phyloP scores from a whole-genome alignment of 257 asterid species.

The Lavandula angustifolia region DNA sequence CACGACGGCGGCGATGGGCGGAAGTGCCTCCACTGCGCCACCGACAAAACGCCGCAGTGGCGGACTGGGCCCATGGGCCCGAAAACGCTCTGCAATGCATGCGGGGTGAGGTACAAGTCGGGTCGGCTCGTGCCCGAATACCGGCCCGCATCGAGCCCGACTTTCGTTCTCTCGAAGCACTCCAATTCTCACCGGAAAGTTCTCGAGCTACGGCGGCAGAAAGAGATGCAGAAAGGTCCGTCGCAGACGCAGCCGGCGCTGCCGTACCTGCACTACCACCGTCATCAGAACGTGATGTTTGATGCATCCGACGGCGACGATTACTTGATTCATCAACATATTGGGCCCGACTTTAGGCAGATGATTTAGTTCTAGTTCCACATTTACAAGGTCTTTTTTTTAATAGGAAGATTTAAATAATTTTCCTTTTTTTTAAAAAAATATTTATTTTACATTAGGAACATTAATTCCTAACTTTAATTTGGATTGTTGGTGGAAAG shows the following conservation, averaged over 20 bases:
- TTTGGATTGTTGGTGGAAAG: conserved; percentile 16
- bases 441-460: conserved; percentile 30
- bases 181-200: conserved; percentile 90
- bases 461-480: conserved; percentile 43
- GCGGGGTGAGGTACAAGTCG: conserved; percentile 87
- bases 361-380: conserved; percentile 42
- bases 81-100: conserved; percentile 84
- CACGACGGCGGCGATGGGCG: conserved; percentile 41
- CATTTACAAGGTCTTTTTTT: background rate
- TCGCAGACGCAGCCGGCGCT: conserved; percentile 39
- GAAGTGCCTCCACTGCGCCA: conserved; percentile 84
- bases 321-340: conserved; percentile 80
- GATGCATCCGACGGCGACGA: conserved; percentile 66
- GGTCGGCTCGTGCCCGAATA: conserved; percentile 90
- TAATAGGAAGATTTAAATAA: too few relatives aligned
- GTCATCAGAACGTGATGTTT: conserved; percentile 59
- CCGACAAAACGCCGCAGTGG: conserved; percentile 96
- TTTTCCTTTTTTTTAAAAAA: too few relatives aligned
- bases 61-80: conserved; percentile 99
- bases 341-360: conserved; percentile 73
- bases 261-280: conserved; percentile 40
- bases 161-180: conserved; percentile 78
- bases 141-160: conserved; percentile 92
- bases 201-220: conserved; percentile 76
- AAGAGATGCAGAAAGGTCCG: conserved; percentile 56